A percentile compares a stretch with the other conserved stretches of the same genome.
Evolutionary conservation across 345 rosid genomes (phyloP).

Genomic region (Citrus cavaleriei): DNA sequence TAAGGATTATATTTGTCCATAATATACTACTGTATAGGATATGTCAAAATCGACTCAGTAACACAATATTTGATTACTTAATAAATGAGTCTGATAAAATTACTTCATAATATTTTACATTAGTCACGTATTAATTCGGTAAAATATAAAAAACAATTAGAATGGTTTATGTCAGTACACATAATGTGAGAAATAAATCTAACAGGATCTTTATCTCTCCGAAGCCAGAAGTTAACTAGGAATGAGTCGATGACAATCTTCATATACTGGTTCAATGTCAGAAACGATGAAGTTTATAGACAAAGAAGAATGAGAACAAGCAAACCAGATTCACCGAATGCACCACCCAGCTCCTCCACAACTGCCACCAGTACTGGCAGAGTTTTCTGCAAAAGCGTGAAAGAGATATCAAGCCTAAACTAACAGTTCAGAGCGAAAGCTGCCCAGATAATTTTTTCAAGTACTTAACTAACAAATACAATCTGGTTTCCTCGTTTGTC

Average conservation of each 20-base stretch:
- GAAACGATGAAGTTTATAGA: not conserved
- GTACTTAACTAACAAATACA: not conserved
- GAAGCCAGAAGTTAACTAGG: not conserved
- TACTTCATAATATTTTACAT: too few species aligned
- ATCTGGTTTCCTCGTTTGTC: not conserved
- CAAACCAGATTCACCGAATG: conserved; percentile 66
- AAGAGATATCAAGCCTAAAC: not conserved
- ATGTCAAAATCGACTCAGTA: too few species aligned
- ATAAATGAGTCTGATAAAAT: too few species aligned
- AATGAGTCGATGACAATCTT: conserved; percentile 64
- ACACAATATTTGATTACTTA: too few species aligned
- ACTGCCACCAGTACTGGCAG: conserved; percentile 86
- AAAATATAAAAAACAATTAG: too few species aligned
- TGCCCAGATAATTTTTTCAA: not conserved
- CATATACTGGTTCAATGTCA: conserved; percentile 9
- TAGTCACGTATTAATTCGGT: too few species aligned
- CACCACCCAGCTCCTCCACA: conserved; percentile 81
- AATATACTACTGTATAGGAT: too few species aligned
- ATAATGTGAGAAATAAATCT: too few species aligned
- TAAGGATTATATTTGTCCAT: too few species aligned
- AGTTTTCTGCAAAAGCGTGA: conserved; percentile 56
- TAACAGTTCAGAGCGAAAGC: not conserved
- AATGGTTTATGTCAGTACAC: too few species aligned
- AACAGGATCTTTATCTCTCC: too few species aligned
- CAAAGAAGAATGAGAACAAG: not conserved